These are phyloP conservation scores for Aureobasidium namibiae DNA, from an alignment of 2,329 filamentous ascomycete genomes.

Conservation along the genomic window DNA sequence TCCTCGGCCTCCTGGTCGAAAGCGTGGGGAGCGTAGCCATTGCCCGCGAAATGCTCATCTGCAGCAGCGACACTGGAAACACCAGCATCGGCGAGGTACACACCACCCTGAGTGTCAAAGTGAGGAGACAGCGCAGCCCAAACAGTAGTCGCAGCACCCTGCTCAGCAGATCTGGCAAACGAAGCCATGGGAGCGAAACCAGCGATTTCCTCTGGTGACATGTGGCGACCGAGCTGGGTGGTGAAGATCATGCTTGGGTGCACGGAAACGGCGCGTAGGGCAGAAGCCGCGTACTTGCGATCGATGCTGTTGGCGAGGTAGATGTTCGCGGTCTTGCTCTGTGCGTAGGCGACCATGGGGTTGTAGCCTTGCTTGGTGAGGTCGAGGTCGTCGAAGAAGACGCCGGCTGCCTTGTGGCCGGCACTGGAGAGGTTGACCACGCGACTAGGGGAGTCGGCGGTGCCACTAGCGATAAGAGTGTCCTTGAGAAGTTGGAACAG, in stretches of 20 bases:
- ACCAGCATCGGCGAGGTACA: slow-evolving; percentile 38
- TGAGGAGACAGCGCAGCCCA: slow-evolving; percentile 37
- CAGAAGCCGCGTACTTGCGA: slow-evolving; percentile 36
- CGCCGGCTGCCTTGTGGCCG: slow-evolving; percentile 22
- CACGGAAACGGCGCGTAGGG: slow-evolving; percentile 38
- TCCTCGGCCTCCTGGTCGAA: background rate
- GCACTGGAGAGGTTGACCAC: slow-evolving; percentile 40
- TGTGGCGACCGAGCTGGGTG: slow-evolving; percentile 15
- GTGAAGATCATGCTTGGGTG: slow-evolving; percentile 40
- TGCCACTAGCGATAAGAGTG: slow-evolving; percentile 33
- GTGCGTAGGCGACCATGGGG: slow-evolving; percentile 34
- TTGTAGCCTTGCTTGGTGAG: slow-evolving; percentile 19
- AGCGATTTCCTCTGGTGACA: slow-evolving; percentile 2
- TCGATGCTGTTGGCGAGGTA: slow-evolving; percentile 46
- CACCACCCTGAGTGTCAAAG: slow-evolving; percentile 39
- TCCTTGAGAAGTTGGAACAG: slow-evolving; percentile 44
- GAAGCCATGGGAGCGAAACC: background rate
- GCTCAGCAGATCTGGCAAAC: slow-evolving; percentile 23
- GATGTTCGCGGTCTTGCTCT: slow-evolving; percentile 46
- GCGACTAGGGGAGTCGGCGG: slow-evolving; percentile 35
- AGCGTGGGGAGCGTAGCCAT: background rate
- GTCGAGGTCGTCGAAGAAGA: slow-evolving; percentile 28
- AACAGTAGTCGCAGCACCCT: slow-evolving; percentile 43
- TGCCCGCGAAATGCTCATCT: slow-evolving; percentile 14
- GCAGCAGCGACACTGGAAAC: slow-evolving; percentile 25